Base-by-base conservation (phyloP, 179 eudicot species). In the Carnegiea gigantea region DNA sequence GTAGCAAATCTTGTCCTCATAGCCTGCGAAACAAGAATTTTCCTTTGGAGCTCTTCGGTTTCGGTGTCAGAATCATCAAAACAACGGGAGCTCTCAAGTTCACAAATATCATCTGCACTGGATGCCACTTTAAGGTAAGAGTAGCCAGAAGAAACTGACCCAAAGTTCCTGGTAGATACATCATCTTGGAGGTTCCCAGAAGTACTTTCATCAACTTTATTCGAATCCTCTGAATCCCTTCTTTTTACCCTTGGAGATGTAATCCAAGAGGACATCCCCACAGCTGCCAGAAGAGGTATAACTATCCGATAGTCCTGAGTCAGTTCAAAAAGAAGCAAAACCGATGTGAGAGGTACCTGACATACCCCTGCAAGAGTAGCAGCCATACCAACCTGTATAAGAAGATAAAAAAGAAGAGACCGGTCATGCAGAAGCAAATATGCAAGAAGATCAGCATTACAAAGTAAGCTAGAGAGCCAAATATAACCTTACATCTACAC, bases 311-410 rank as follows among this genome's bases (percentile, higher is more conserved):
- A 96, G 86, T 96, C 99, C 80, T 94, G 98, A 78, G 99, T 96
- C 70, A 96, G 89, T 79, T 94, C 98, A 80, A 96, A 96, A 53
- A 94, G 93, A 88, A 96, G 99, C 82, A 96, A 82, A 83, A 94
- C 98, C 60, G 99, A 91, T 46, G 99, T 96, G 68, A 96, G 96
- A 79, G 98, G 99, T 73, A 96, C 99, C 82, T 96, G 96, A 82
- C 99, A 96, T 64, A 96, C 99, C 79, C 97, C 98, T 77, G 98
- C 99, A 76, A 96, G 96, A 73, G 99, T 96, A 87, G 99, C 98
- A 89, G 99, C 97, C 99, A 96, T 96, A 81, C 96, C 99, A 80
- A 96, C 99, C 99, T 96, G 93, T 72, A 79, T 53, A 48, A 53
- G 72, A 74, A 82, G 81, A 76, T 68, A 86, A 12, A 28, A n/a